These are phyloP conservation scores for Rhodotorula sp. DNA, from an alignment of 1,284 basidiomycete genomes.

Conservation along the genomic window DNA sequence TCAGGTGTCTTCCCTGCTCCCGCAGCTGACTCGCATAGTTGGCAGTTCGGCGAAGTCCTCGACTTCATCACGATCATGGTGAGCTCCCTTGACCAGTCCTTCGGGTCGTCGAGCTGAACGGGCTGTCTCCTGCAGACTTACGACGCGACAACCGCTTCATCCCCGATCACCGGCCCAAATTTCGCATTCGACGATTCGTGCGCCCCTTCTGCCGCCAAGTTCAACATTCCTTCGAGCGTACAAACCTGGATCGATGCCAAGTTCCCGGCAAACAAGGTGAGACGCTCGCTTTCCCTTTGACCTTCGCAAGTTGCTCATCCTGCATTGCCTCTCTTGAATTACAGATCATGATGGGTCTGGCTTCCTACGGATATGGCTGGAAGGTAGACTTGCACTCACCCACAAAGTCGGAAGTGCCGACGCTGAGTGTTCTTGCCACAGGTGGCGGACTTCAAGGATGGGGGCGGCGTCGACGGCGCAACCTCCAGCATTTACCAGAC, in stretches of 20 bases:
- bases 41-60: neutral
- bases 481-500: slow-evolving; percentile 28
- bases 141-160: slow-evolving; percentile 1
- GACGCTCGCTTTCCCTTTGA: neutral
- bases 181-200: slow-evolving; percentile 11
- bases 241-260: slow-evolving; percentile 23
- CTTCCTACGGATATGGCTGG: slow-evolving; percentile 23
- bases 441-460: slow-evolving; percentile 12
- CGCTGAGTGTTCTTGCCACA: neutral
- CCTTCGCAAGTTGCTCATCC: no score
- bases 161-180: slow-evolving; percentile 15
- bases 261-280: slow-evolving; percentile 25
- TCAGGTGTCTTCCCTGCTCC: no score
- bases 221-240: neutral
- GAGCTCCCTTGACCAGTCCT: neutral
- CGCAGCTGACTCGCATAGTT: no score
- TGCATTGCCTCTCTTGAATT: no score
- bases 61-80: slow-evolving; percentile 30
- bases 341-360: slow-evolving; percentile 27
- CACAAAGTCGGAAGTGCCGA: no score
- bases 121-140: slow-evolving; percentile 5
- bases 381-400: neutral
- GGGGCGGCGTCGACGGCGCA: slow-evolving; percentile 21
- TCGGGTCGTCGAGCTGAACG: neutral
- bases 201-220: neutral